Base-by-base conservation (phyloP, 768 basidiomycete species). In the Strobilomyces dryophilus region DNA sequence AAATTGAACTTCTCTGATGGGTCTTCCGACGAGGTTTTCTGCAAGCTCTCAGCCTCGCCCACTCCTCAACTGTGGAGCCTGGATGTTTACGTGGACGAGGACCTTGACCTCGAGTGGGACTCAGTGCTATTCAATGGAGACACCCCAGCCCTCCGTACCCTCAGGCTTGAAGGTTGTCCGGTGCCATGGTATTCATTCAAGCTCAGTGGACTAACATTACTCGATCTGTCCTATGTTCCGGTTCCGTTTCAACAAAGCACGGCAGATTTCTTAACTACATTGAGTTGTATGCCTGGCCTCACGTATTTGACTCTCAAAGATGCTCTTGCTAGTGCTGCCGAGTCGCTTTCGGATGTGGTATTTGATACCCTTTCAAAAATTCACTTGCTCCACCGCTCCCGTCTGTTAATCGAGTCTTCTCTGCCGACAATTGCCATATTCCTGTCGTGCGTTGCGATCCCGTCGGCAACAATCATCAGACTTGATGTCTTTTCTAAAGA, bases 211-310 rank as follows among this genome's bases (percentile, higher is more conserved):
- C 70, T 79, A 7, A 70, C 68, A 4, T 2, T 4, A 24, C 66
- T 79, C 20, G 65, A 61, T 34, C 56, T 79, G 3, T 51, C 61
- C 21, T 35, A 64, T 42, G 46, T 70, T 3, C 49, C 66, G 20
- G 21, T 10, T 3, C 35, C 47, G 10, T 52, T 61, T 21, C 66
- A 66, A 17, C 72, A 71, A 1, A 54, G 65, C 12, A 60, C 62
- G 24, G 48, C 47, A 6, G 66, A 72, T 37, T 56, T 79, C 15
- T 42, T 73, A 9, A 50, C 63, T n/a, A 62, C 64, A 5, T 65
- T 78, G 5, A 45, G 58, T 20, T 55, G 63, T 39, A 73, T 73
- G 71, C 71, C 70, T 5, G n/a, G 53, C 39, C 61, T 77, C 3
- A 64, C 64, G 45, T 53, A 58, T 17, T 65, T 76, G 3, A 59